Conservation (phyloP, 768 basidiomycete genomes). For the Psilocybe cyanescens region DNA sequence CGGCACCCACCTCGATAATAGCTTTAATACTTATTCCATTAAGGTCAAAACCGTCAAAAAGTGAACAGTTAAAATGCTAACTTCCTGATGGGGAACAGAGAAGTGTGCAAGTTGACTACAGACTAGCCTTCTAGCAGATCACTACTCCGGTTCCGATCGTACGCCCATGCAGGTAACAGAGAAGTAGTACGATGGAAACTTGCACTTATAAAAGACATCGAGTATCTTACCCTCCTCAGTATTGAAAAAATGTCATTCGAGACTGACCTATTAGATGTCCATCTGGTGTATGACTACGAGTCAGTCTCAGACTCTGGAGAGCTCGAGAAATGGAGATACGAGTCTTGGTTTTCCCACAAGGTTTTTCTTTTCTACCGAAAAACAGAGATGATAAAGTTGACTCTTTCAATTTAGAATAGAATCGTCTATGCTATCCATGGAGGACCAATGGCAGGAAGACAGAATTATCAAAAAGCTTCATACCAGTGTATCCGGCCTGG, state of each 20-base stretch:
- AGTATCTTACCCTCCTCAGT: not conserved
- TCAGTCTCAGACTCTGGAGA: not conserved
- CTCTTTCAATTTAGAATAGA: not conserved
- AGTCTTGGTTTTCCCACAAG: constrained; percentile 7
- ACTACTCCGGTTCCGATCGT: too few species aligned
- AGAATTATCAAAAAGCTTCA: constrained; percentile 1
- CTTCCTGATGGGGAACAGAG: too few species aligned
- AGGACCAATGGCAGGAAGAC: constrained; percentile 1
- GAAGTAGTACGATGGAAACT: too few species aligned
- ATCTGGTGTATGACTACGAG: constrained; percentile 3
- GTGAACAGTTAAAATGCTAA: too few species aligned
- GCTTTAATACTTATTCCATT: too few species aligned
- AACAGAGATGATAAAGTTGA: not conserved
- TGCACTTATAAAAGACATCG: too few species aligned
- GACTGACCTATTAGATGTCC: not conserved
- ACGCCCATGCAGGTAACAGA: too few species aligned
- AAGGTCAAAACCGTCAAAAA: too few species aligned
- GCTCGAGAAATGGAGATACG: constrained; percentile 3
- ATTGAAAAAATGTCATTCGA: not conserved
- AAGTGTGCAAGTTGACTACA: too few species aligned
- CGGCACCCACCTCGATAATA: too few species aligned
- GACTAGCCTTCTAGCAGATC: too few species aligned
- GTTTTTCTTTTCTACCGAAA: not conserved
- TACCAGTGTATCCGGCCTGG: constrained; percentile 7
- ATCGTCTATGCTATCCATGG: constrained; percentile 3